Conservation (phyloP, 2,329 filamentous ascomycete genomes). For the Pseudocercospora crystallina region DNA sequence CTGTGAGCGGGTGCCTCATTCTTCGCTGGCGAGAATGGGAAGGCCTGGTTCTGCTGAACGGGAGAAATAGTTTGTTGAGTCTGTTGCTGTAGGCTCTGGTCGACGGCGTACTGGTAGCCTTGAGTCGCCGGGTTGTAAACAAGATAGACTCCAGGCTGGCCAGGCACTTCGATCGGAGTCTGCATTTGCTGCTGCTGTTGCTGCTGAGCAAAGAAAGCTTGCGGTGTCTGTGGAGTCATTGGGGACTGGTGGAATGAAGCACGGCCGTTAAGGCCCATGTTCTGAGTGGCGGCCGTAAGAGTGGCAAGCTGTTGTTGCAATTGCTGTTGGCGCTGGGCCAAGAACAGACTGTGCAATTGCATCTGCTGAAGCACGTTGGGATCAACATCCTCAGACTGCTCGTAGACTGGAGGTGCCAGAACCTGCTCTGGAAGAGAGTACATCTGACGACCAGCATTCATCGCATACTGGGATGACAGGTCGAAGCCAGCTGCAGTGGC, state of each 20-base stretch:
- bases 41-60: constrained; percentile 29
- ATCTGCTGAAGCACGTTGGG: constrained; percentile 84
- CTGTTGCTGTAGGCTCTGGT: constrained; percentile 60
- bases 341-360: constrained; percentile 84
- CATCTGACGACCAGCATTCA: constrained; percentile 54
- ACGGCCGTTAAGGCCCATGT: constrained; percentile 62
- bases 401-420: constrained; percentile 75
- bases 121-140: constrained; percentile 85
- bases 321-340: constrained; percentile 91
- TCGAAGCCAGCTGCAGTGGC: constrained; percentile 54
- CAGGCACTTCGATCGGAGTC: constrained; percentile 63
- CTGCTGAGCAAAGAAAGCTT: constrained; percentile 64
- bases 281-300: constrained; percentile 77
- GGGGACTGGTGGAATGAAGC: constrained; percentile 27
- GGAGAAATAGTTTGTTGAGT: constrained; percentile 36
- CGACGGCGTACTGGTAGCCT: constrained; percentile 77
- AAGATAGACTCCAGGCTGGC: constrained; percentile 73
- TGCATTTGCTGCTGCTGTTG: constrained; percentile 66
- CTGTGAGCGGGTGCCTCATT: constrained; percentile 48
- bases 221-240: constrained; percentile 55
- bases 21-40: constrained; percentile 23
- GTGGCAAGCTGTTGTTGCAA: constrained; percentile 88
- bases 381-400: constrained; percentile 74
- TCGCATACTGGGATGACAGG: constrained; percentile 45
- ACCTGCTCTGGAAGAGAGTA: constrained; percentile 81